Evolutionary conservation across 306 rosid genomes (phyloP), one percentile per base, ranked within the genome.

Genomic region (Citrullus colocynthis): DNA sequence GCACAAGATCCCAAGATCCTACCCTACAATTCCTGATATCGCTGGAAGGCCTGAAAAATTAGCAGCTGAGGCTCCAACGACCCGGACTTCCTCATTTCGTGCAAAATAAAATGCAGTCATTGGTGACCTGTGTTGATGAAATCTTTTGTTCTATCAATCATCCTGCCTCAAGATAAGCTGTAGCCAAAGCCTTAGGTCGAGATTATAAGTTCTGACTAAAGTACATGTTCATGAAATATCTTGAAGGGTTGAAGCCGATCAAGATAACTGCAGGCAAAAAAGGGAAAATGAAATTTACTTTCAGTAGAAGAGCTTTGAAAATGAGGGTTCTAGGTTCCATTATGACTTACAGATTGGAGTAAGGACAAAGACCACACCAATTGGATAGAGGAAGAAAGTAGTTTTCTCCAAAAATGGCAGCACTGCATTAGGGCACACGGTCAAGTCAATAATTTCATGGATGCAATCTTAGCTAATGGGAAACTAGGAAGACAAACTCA

Each of bases 241-340:
- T 92, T 69, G 99, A 96, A 44, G 99, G 99, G 84, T 90, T 96
- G 96, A 96, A 96, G 85, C 99, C 99, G 80, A 90, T 90, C 87
- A 96, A 86, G 84, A 92, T 89, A 80, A 92, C 99, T 96, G 97
- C 93, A 83, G 24, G 75, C 57, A 65, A 82, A 81, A 78, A 56
- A 6, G 30, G 30, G 30, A 28, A 39, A 54, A 71, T 9, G 12
- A 77, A 15, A 67, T 78, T 76, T 79, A 48, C 24, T 63, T 75
- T 85, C 65, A 88, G 84, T 24, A 56, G 65, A 18, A 66, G n/a
- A 78, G 79, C 48, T 81, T 5, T 55, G 66, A 82, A 21, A 54
- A n/a, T 76, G 74, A 74, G 85, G 63, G 78, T 55, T 54, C 20
- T 30, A 72, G 58, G 71, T 81, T 79, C 21, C 42, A 44, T 82